A percentile compares a stretch with the other conserved stretches of the same genome.
These are phyloP conservation scores for Thinopyrum elongatum DNA, from an alignment of 176 grass and related monocot genomes.

Conservation along the genomic window DNA sequence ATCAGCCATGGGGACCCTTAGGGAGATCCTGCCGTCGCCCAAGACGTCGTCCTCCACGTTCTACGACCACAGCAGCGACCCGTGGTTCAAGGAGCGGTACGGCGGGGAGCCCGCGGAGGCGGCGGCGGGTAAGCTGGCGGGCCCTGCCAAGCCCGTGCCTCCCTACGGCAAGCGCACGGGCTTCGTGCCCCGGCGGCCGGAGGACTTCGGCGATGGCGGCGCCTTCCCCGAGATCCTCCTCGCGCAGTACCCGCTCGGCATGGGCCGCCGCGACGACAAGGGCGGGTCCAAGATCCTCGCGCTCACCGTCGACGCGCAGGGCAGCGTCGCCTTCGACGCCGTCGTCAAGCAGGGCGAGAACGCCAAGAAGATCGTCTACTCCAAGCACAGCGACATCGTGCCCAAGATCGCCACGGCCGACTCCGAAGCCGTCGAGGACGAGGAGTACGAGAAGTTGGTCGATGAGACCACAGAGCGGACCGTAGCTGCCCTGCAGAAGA, in stretches of 20 bases:
- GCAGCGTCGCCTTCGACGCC: conserved; percentile 90
- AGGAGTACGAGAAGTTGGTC: conserved; percentile 74
- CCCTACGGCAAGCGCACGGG: conserved; percentile 78
- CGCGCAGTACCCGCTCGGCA: conserved; percentile 84
- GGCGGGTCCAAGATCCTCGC: conserved; percentile 83
- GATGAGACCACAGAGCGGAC: conserved; percentile 83
- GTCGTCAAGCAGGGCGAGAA: conserved; percentile 98
- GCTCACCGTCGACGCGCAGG: conserved; percentile 77
- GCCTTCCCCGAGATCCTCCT: conserved; percentile 96
- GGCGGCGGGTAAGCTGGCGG: conserved; percentile 24
- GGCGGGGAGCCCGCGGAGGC: conserved; percentile 34
- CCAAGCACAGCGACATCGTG: conserved; percentile 89
- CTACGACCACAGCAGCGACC: conserved; percentile 91
- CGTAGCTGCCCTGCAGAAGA: conserved; percentile 73
- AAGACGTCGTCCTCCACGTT: conserved; percentile 47
- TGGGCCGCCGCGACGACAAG: conserved; percentile 92
- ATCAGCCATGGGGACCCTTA: conserved; percentile 57
- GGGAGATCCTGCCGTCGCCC: conserved; percentile 70
- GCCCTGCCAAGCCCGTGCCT: conserved; percentile 33
- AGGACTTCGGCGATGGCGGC: conserved; percentile 82
- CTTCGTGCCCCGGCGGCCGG: conserved; percentile 71
- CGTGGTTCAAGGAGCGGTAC: conserved; percentile 95
- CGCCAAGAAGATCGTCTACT: conserved; percentile 84
- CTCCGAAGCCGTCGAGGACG: conserved; percentile 32
- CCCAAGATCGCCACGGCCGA: conserved; percentile 62